Evolutionary conservation across 331 rosid species (phyloP).

Genomic region (Telfairia occidentalis): DNA sequence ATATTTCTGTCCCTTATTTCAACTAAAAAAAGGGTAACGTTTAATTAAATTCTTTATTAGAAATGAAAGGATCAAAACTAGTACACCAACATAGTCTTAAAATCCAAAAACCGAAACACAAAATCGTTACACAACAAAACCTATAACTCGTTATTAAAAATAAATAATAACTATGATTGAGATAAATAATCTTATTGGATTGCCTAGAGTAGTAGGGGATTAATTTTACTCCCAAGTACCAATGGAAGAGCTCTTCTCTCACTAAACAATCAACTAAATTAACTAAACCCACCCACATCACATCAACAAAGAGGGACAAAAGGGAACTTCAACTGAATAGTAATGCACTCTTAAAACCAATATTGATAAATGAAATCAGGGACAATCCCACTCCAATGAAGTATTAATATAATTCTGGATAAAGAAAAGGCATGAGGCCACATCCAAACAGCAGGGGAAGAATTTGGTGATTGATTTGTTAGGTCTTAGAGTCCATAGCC

Average conservation of each 20-base stretch:
- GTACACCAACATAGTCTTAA: no score
- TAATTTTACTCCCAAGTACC: neutral
- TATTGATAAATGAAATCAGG: neutral
- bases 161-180: neutral
- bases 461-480: neutral
- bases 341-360: neutral
- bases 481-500: constrained; percentile 51
- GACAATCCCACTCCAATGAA: neutral
- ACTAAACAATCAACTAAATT: neutral
- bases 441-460: neutral
- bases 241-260: neutral
- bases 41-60: no score
- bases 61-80: no score
- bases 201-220: neutral
- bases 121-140: no score
- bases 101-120: no score
- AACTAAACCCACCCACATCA: neutral
- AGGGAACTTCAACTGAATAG: neutral
- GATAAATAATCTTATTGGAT: neutral
- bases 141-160: no score
- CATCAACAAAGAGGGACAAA: neutral
- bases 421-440: neutral
- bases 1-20: no score
- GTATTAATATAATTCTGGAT: neutral
- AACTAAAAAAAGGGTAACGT: no score